phyloP scores from a whole-genome alignment of 805 yeast species.

The Ogataea siamensis region DNA sequence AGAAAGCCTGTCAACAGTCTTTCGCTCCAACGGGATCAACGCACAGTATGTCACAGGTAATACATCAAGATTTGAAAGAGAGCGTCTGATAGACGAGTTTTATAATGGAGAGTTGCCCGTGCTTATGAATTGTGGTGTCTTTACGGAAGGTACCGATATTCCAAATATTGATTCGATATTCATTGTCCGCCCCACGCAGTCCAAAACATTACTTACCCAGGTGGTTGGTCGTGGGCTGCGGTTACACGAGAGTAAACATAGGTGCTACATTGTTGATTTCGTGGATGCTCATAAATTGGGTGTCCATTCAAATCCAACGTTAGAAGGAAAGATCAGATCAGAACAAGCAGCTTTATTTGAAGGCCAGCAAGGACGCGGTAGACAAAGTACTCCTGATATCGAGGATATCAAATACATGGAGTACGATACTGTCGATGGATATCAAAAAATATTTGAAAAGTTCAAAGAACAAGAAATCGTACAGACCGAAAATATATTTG shows the following conservation, averaged over 20 bases:
- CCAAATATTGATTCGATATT: constrained; percentile 83
- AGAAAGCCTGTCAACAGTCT: constrained; percentile 46
- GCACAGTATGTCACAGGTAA: constrained; percentile 72
- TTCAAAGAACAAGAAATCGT: constrained; percentile 14
- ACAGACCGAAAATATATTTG: constrained; percentile 13
- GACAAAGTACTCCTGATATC: neutral
- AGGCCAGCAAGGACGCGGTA: constrained; percentile 2
- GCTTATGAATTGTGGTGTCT: constrained; percentile 81
- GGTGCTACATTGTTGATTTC: constrained; percentile 76
- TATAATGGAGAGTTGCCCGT: constrained; percentile 63
- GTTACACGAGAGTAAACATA: constrained; percentile 53
- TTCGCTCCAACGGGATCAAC: constrained; percentile 58
- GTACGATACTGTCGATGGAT: constrained; percentile 30
- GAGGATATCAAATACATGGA: constrained; percentile 28
- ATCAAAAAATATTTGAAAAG: constrained; percentile 25
- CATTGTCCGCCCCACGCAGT: constrained; percentile 77
- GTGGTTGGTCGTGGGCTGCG: constrained; percentile 92
- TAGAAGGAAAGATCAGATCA: constrained; percentile 22
- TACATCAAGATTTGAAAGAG: constrained; percentile 54
- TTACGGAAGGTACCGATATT: constrained; percentile 94
- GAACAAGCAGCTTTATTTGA: constrained; percentile 17
- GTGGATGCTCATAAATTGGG: constrained; percentile 51
- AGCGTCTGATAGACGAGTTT: constrained; percentile 53
- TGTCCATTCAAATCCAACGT: constrained; percentile 25
- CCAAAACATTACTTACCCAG: constrained; percentile 68